phyloP scores from a whole-genome alignment of 2,329 filamentous ascomycete species.

The Nothopassalora personata region DNA sequence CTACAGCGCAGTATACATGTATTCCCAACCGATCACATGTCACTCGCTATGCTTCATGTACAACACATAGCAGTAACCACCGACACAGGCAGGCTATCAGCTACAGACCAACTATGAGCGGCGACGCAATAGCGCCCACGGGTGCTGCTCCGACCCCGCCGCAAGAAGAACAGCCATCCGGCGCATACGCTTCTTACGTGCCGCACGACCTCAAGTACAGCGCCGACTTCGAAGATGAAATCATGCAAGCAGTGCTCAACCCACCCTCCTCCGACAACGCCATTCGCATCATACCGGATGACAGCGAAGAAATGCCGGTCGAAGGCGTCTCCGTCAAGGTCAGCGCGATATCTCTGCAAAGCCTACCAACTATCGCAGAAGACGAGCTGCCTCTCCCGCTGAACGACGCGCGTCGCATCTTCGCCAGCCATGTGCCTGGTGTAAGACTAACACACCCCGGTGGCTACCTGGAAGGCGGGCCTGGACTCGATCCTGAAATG shows the following conservation, averaged over 20 bases:
- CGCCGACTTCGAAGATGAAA: constrained; percentile 40
- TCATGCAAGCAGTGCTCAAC: constrained; percentile 38
- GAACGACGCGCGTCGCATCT: constrained; percentile 39
- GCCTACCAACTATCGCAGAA: constrained; percentile 27
- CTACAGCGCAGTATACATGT: neutral
- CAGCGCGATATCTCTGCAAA: constrained; percentile 22
- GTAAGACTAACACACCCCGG: constrained; percentile 42
- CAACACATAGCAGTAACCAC: neutral
- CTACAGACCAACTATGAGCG: neutral
- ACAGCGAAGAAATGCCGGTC: constrained; percentile 25
- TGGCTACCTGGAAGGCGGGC: constrained; percentile 46
- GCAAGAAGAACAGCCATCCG: constrained; percentile 18
- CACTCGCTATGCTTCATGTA: neutral
- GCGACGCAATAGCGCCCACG: neutral
- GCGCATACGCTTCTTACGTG: constrained; percentile 36
- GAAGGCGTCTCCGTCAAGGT: constrained; percentile 26
- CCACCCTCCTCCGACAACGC: constrained; percentile 22
- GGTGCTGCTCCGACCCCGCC: constrained; percentile 18
- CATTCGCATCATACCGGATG: constrained; percentile 25
- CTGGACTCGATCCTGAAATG: constrained; percentile 36
- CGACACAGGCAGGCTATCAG: neutral
- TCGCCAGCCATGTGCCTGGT: constrained; percentile 40
- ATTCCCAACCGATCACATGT: neutral
- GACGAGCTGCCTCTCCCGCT: constrained; percentile 40
- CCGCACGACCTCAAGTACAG: constrained; percentile 42